Conservation (phyloP, 2,329 filamentous ascomycete genomes). For the Didymella glomerata region DNA sequence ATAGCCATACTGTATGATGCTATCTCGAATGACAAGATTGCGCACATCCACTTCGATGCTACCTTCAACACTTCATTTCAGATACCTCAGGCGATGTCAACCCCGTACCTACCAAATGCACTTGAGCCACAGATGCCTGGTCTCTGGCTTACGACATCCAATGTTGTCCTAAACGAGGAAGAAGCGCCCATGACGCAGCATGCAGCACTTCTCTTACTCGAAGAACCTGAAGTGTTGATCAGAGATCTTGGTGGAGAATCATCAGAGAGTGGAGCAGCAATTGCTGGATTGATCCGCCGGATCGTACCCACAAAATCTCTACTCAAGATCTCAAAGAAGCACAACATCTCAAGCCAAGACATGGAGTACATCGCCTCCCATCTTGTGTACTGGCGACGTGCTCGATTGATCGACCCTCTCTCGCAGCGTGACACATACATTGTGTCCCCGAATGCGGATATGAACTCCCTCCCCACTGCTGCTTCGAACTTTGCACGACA, state of each 20-base stretch:
- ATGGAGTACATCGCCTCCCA: constrained; percentile 90
- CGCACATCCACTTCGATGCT: constrained; percentile 78
- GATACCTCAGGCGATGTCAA: constrained; percentile 69
- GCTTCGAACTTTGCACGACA: constrained; percentile 75
- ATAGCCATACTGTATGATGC: constrained; percentile 84
- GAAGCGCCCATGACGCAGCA: constrained; percentile 79
- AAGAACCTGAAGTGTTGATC: constrained; percentile 82
- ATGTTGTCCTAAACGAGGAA: constrained; percentile 75
- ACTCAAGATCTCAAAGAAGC: constrained; percentile 75
- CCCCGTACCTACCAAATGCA: constrained; percentile 74
- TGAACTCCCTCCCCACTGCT: constrained; percentile 73
- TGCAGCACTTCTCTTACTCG: constrained; percentile 84
- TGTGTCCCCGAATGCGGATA: constrained; percentile 87
- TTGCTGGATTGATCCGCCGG: constrained; percentile 75
- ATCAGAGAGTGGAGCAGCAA: constrained; percentile 76
- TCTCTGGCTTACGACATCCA: constrained; percentile 87
- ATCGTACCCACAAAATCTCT: constrained; percentile 69
- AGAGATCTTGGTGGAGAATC: constrained; percentile 72
- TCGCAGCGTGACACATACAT: constrained; percentile 92
- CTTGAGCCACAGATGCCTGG: constrained; percentile 75
- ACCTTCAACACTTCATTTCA: constrained; percentile 68
- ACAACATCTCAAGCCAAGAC: constrained; percentile 78
- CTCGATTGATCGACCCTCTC: constrained; percentile 88
- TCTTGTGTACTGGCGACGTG: constrained; percentile 94
- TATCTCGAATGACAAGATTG: constrained; percentile 85